Evolutionary conservation across 768 basidiomycete genomes (phyloP), one percentile per base, ranked within the genome.

Genomic region (Gymnopilus junonius): DNA sequence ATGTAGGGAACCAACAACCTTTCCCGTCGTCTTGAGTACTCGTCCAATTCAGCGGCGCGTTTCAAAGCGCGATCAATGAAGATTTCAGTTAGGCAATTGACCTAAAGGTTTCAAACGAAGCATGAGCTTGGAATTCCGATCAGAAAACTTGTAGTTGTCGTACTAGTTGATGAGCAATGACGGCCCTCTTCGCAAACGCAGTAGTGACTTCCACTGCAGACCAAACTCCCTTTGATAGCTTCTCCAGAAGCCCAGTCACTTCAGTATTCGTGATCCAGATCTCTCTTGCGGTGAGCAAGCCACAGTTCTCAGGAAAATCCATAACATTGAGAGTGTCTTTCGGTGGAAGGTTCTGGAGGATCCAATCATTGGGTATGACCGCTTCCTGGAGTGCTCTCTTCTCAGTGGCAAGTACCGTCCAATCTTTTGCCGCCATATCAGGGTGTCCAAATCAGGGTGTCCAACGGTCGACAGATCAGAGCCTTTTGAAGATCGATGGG

Each of bases 11-110:
- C 93, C 93, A 1, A 90, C 77, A 2, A 84, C 75, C 62, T 82
- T 82, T 21, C 93, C 93, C 0, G 87, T 93, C 62, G 69, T 76
- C 67, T 79, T 80, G 48, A 91, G 63, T 85, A 75, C 40, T 5
- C 84, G 67, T 95, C 94, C 3, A 94, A 79, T 69, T 86, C 82
- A 12, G 80, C 74, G 2, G 94, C 93, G 14, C 87, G 80, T 15
- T 74, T 76, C 4, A 92, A 76, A 1, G 90, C 93, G 6, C 83
- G 80, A 23, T 93, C 89, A 55, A 93, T 82, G 68, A 91, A 92
- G 21, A 93, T 87, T 72, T 94, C 92, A 0, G 92, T 94, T 34
- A 94, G 70, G 71, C 93, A 94, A 65, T 94, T 93, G 4, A 86
- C 87, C 91, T 92, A 67, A 42, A 42, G 3, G 11, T 37, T 23